phyloP scores from a whole-genome alignment of 495 filamentous ascomycete genomes.

The Talaromyces borbonicus region DNA sequence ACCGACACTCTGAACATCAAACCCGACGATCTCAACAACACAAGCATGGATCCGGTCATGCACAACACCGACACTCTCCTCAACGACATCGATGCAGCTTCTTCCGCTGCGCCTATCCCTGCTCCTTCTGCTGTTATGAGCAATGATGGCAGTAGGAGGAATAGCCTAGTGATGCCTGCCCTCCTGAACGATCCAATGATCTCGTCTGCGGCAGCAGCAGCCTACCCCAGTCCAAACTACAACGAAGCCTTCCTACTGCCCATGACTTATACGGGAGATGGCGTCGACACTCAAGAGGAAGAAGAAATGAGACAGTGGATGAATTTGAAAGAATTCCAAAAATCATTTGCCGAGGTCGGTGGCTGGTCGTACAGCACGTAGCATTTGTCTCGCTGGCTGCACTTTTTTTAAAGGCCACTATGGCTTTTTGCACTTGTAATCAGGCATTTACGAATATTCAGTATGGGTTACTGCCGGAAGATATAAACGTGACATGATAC shows the following conservation, averaged over 20 bases:
- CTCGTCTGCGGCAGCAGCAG: background rate
- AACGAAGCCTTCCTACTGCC: slow-evolving; percentile 12
- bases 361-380: slow-evolving; percentile 36
- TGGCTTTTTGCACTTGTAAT: too few relatives aligned
- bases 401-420: too few relatives aligned
- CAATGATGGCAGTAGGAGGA: background rate
- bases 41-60: too few relatives aligned
- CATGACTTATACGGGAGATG: slow-evolving; percentile 34
- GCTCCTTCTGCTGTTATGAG: too few relatives aligned
- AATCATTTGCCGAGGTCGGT: slow-evolving; percentile 57
- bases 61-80: too few relatives aligned
- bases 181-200: background rate
- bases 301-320: slow-evolving; percentile 63
- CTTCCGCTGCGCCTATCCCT: background rate
- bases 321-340: slow-evolving; percentile 62
- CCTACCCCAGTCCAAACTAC: slow-evolving; percentile 3
- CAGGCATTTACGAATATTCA: too few relatives aligned
- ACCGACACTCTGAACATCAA: background rate
- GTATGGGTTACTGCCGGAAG: background rate
- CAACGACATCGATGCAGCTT: background rate
- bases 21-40: background rate
- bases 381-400: background rate
- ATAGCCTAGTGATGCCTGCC: background rate
- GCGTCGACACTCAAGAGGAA: slow-evolving; percentile 51
- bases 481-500: too few relatives aligned